Conservation (phyloP, 352 stramenopile species). For the Globisporangium iwayamae region DNA sequence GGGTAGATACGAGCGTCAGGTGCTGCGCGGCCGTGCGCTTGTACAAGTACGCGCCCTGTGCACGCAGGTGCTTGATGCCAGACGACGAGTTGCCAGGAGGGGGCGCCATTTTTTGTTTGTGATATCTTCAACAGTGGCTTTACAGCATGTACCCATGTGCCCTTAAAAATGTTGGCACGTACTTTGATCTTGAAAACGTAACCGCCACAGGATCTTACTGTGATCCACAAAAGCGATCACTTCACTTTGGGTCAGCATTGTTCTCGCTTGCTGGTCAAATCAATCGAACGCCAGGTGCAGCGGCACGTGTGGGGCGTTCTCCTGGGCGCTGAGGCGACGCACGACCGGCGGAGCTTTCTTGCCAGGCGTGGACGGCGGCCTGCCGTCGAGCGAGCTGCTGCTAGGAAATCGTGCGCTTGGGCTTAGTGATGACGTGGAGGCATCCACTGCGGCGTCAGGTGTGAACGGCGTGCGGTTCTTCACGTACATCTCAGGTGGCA, state of each 20-base stretch:
- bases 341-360: slow-evolving; percentile 9
- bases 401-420: neutral
- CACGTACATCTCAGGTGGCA: slow-evolving; percentile 37
- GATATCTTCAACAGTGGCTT: neutral
- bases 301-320: neutral
- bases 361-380: neutral
- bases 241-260: neutral
- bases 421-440: neutral
- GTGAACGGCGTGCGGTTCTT: slow-evolving; percentile 34
- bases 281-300: neutral
- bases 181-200: slow-evolving; percentile 1
- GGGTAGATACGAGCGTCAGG: slow-evolving; percentile 49
- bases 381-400: neutral
- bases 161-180: slow-evolving; percentile 1
- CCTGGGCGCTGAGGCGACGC: slow-evolving; percentile 2
- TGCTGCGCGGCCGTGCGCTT: slow-evolving; percentile 63
- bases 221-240: slow-evolving; percentile 3
- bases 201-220: slow-evolving; percentile 4
- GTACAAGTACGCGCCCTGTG: slow-evolving; percentile 53
- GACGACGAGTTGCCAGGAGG: slow-evolving; percentile 2
- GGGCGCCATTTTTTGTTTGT: neutral
- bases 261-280: neutral
- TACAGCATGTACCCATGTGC: neutral
- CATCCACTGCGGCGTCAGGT: slow-evolving; percentile 1
- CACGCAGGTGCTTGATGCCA: slow-evolving; percentile 52